Percentiles rank a stretch among this genome's conserved stretches.
phyloP scores from a whole-genome alignment of 352 stramenopile species.

The Phytophthora capsici region DNA sequence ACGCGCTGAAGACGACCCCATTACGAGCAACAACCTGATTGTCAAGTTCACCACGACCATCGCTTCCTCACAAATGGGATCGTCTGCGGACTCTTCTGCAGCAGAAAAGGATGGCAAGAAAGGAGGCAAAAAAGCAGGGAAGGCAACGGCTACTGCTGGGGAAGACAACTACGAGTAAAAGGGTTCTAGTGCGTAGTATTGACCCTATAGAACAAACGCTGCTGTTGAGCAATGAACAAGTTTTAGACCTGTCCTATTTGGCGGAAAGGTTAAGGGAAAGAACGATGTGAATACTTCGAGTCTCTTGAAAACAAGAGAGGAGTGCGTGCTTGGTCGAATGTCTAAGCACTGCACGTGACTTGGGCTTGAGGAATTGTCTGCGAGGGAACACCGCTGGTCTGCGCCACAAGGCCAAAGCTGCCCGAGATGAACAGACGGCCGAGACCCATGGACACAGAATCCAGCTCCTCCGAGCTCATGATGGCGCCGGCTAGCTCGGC shows the following conservation, averaged over 20 bases:
- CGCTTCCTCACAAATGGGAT: slow-evolving; percentile 32
- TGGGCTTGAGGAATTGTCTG: slow-evolving; percentile 40
- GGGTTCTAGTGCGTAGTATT: no score
- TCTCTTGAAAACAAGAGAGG: slow-evolving; percentile 35
- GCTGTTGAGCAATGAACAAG: slow-evolving; percentile 27
- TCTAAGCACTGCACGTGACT: slow-evolving; percentile 49
- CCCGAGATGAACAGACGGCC: slow-evolving; percentile 81
- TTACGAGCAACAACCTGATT: slow-evolving; percentile 67
- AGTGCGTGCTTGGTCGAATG: slow-evolving; percentile 9
- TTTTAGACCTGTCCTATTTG: slow-evolving; percentile 29
- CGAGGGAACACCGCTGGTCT: slow-evolving; percentile 51
- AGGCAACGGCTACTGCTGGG: slow-evolving; percentile 18
- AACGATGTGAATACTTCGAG: slow-evolving; percentile 38
- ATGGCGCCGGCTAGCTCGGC: slow-evolving; percentile 64
- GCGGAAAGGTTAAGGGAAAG: slow-evolving; percentile 24
- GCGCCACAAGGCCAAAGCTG: slow-evolving; percentile 70
- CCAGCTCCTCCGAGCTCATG: slow-evolving; percentile 60
- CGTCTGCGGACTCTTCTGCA: slow-evolving; percentile 3
- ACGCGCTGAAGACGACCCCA: slow-evolving; percentile 75
- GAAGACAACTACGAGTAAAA: slow-evolving; percentile 36
- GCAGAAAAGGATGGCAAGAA: slow-evolving; percentile 53
- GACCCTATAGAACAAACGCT: slow-evolving; percentile 3
- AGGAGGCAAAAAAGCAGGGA: slow-evolving; percentile 28
- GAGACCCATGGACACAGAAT: slow-evolving; percentile 66
- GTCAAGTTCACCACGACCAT: slow-evolving; percentile 82